phyloP scores from a whole-genome alignment of 2,329 filamentous ascomycete species.

The Teratosphaeriaceae sp. region DNA sequence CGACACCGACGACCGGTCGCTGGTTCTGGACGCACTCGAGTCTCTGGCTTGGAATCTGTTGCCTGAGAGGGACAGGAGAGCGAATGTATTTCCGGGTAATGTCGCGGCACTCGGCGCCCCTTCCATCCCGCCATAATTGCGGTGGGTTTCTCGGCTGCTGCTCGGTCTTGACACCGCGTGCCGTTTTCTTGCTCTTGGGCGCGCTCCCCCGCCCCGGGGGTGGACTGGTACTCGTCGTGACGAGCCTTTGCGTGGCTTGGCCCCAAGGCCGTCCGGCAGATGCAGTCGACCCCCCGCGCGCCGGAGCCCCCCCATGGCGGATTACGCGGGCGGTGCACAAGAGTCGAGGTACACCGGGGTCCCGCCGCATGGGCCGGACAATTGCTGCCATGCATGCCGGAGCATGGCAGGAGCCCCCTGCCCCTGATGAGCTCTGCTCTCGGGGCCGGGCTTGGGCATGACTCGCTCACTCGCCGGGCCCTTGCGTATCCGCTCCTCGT shows the following conservation, averaged over 20 bases:
- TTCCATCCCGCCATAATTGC: constrained; percentile 35
- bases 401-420: constrained; percentile 27
- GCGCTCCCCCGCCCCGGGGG: too few relatives aligned
- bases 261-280: constrained; percentile 18
- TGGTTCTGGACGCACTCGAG: constrained; percentile 8
- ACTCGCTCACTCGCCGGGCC: constrained; percentile 26
- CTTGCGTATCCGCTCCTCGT: constrained; percentile 16
- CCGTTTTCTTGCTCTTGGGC: constrained; percentile 24
- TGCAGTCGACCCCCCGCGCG: too few relatives aligned
- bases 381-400: constrained; percentile 24
- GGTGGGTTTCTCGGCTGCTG: constrained; percentile 31
- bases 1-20: background rate
- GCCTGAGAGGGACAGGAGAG: constrained; percentile 15
- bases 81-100: constrained; percentile 25
- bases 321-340: too few relatives aligned
- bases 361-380: constrained; percentile 27
- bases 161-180: constrained; percentile 27
- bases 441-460: constrained; percentile 28
- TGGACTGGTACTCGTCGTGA: constrained; percentile 31
- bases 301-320: too few relatives aligned
- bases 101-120: constrained; percentile 28
- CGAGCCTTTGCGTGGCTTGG: constrained; percentile 28
- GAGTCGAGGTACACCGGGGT: too few relatives aligned
- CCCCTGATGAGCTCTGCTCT: constrained; percentile 15
- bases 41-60: constrained; percentile 9